Conservation (phyloP, 805 yeast species). For the Debaryomyces tyrocola region DNA sequence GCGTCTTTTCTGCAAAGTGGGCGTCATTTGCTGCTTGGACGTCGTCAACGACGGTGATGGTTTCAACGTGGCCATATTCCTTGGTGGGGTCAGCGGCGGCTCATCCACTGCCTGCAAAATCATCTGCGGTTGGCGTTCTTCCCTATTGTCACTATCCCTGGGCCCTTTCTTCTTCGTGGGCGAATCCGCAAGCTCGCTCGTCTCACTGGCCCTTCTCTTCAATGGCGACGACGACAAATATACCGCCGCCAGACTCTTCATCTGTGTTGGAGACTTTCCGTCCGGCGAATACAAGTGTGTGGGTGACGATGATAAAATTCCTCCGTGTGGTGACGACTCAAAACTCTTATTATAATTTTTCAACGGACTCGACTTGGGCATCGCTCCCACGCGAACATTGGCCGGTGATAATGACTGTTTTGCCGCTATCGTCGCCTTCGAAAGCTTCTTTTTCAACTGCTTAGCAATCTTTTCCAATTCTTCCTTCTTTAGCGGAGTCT, state of each 20-base stretch:
- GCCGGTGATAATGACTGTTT: conserved; percentile 29
- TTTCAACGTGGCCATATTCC: conserved; percentile 17
- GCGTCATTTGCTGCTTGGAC: conserved; percentile 24
- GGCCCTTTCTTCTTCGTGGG: conserved; percentile 29
- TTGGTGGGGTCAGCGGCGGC: conserved; percentile 28
- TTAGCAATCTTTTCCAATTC: conserved; percentile 46
- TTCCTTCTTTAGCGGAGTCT: conserved; percentile 42
- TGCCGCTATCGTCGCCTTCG: conserved; percentile 46
- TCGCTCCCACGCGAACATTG: conserved; percentile 3
- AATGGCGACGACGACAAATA: conserved; percentile 37
- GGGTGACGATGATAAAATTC: conserved; percentile 26
- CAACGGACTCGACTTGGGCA: conserved; percentile 25
- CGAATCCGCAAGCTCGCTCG: conserved; percentile 22
- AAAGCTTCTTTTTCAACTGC: conserved; percentile 40
- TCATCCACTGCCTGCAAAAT: conserved; percentile 29
- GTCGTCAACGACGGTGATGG: conserved; percentile 29
- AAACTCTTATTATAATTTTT: conserved; percentile 26
- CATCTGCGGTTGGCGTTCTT: conserved; percentile 18
- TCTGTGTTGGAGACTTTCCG: conserved; percentile 41
- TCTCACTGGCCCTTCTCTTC: conserved; percentile 18
- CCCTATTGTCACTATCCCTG: conserved; percentile 11
- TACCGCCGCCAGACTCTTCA: conserved; percentile 33
- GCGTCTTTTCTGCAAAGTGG: conserved; percentile 26
- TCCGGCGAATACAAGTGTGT: conserved; percentile 37
- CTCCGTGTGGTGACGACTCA: conserved; percentile 20